Conservation (phyloP, 306 rosid species). For the Neltuma alba region DNA sequence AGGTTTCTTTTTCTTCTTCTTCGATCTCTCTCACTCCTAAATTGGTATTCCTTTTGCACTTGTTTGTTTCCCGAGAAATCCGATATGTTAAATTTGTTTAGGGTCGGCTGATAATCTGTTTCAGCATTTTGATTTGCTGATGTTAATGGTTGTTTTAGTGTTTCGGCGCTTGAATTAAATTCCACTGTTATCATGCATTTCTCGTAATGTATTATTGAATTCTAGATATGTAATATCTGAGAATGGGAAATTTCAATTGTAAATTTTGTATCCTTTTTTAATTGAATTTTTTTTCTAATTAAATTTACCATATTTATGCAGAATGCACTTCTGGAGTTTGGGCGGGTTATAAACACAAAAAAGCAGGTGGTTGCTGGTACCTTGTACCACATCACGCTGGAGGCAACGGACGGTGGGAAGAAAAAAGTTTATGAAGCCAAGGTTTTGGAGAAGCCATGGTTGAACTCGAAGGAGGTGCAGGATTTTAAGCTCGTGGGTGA, state of each 20-base stretch:
- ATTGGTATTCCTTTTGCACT: not conserved
- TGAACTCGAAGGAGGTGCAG: slow-evolving; percentile 54
- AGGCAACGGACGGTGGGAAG: slow-evolving; percentile 52
- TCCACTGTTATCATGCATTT: not conserved
- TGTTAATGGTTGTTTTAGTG: not conserved
- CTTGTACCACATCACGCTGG: slow-evolving; percentile 45
- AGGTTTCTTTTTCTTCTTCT: slow-evolving; percentile 30
- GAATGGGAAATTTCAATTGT: not conserved
- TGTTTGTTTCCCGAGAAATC: slow-evolving; percentile 12
- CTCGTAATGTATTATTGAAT: not conserved
- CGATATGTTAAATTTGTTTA: not conserved
- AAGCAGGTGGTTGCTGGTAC: slow-evolving; percentile 51
- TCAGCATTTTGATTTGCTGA: not conserved
- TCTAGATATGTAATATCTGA: not conserved
- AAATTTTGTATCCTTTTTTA: not conserved
- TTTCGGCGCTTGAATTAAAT: not conserved
- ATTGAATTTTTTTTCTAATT: not conserved
- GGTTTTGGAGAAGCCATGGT: slow-evolving; percentile 58
- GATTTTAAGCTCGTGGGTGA: slow-evolving; percentile 53
- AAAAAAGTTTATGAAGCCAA: slow-evolving; percentile 53
- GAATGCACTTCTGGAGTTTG: slow-evolving; percentile 44
- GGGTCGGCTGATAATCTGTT: not conserved
- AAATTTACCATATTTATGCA: slow-evolving; percentile 30
- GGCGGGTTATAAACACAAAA: slow-evolving; percentile 43
- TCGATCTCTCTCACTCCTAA: not conserved